phyloP scores from a whole-genome alignment of 169 alveolate genomes.

The Cryptosporidium canis region DNA sequence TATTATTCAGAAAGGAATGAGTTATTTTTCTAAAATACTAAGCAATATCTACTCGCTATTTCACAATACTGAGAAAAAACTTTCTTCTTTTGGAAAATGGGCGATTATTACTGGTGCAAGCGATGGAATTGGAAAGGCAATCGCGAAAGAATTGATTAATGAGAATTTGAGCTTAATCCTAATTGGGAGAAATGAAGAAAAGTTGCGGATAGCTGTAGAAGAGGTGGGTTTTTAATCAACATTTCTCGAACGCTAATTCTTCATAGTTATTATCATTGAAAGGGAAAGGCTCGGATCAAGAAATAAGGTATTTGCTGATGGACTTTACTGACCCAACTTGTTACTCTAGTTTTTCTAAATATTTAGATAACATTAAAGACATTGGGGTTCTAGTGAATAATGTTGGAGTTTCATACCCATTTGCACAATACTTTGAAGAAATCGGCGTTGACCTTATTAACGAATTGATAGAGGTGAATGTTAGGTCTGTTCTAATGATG shows the following conservation, averaged over 20 bases:
- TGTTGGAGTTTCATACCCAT: conserved; percentile 81
- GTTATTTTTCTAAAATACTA: neutral
- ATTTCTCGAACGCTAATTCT: neutral
- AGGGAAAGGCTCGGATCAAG: conserved; percentile 7
- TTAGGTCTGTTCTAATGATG: conserved; percentile 74
- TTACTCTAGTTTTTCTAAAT: neutral
- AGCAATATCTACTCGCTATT: neutral
- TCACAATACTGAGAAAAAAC: neutral
- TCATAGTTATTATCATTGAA: neutral
- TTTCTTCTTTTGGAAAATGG: conserved; percentile 79
- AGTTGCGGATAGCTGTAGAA: neutral
- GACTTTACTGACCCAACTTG: conserved; percentile 34
- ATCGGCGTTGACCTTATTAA: conserved; percentile 73
- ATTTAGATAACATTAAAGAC: conserved; percentile 31
- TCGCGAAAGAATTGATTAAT: conserved; percentile 77
- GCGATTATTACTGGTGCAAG: conserved; percentile 85
- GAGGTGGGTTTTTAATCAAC: conserved; percentile 28
- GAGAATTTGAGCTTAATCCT: conserved; percentile 67
- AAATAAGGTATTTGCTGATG: conserved; percentile 32
- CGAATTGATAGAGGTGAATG: conserved; percentile 76
- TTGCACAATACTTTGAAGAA: conserved; percentile 77
- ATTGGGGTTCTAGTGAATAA: conserved; percentile 79
- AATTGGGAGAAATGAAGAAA: conserved; percentile 66
- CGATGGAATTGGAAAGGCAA: conserved; percentile 85
- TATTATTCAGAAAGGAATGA: neutral